Conservation (phyloP, 1,284 basidiomycete genomes). For the Cutaneotrichosporon cavernicola region DNA sequence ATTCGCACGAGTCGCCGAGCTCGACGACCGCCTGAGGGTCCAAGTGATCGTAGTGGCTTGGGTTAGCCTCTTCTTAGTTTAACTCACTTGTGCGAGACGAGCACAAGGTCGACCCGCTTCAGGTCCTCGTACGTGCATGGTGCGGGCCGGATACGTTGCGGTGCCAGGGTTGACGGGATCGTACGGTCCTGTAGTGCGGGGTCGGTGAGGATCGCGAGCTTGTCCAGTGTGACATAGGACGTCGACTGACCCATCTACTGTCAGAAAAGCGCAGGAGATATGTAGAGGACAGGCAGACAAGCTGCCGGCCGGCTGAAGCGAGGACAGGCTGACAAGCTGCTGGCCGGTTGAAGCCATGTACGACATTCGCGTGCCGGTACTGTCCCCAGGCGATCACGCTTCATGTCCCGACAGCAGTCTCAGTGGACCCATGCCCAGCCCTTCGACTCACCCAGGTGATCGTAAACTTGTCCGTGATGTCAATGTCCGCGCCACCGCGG, state of each 20-base stretch:
- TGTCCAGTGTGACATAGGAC: conserved; percentile 55
- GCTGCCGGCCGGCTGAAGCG: no score
- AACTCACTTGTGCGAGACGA: conserved; percentile 55
- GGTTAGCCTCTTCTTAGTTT: background rate
- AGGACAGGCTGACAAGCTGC: background rate
- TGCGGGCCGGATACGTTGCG: conserved; percentile 51
- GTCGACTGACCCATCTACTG: conserved; percentile 54
- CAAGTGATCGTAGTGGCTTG: conserved; percentile 52
- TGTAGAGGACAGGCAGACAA: background rate
- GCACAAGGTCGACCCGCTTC: conserved; percentile 53
- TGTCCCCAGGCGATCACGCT: no score
- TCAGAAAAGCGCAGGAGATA: background rate
- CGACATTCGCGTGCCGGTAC: no score
- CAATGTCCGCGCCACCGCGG: conserved; percentile 36
- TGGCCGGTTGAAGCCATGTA: no score
- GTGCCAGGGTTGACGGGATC: conserved; percentile 51
- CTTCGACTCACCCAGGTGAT: conserved; percentile 43
- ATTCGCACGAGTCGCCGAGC: conserved; percentile 48
- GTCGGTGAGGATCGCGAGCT: conserved; percentile 56
- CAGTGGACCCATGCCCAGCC: background rate
- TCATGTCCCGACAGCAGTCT: background rate
- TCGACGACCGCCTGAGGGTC: conserved; percentile 48
- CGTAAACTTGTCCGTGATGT: conserved; percentile 48
- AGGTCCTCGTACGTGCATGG: conserved; percentile 54
- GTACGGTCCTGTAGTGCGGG: conserved; percentile 56